Evolutionary conservation across 441 rosid genomes (phyloP).

Genomic region (Pelargonium australe): DNA sequence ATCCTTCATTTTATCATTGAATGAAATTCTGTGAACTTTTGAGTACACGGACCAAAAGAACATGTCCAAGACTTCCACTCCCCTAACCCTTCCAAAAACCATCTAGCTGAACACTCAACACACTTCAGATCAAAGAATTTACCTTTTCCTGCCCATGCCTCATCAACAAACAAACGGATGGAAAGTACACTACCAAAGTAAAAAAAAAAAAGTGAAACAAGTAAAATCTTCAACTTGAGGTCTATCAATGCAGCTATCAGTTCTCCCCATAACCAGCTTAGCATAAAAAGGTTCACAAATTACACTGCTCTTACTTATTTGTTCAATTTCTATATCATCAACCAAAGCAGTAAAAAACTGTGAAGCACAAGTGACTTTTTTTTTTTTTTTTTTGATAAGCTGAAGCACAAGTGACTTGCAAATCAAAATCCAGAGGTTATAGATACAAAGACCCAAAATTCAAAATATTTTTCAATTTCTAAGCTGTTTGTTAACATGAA

Average conservation of each 20-base stretch:
- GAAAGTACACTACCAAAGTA: neutral
- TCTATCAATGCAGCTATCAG: neutral
- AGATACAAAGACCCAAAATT: neutral
- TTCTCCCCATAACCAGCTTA: too few species aligned
- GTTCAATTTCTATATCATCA: neutral
- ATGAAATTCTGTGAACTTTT: neutral
- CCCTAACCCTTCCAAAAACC: neutral
- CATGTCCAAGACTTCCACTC: neutral
- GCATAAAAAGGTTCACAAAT: too few species aligned
- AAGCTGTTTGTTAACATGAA: neutral
- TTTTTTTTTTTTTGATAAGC: too few species aligned
- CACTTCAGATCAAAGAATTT: neutral
- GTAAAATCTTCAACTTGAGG: slow-evolving; percentile 2
- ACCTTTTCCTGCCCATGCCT: neutral
- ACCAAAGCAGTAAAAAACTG: neutral
- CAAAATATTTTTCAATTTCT: neutral
- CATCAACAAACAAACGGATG: neutral
- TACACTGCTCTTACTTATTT: neutral
- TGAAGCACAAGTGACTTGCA: neutral
- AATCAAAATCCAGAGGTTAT: neutral
- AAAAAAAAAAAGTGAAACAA: slow-evolving; percentile 2
- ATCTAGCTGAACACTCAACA: neutral
- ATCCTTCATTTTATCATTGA: neutral
- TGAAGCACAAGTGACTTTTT: neutral
- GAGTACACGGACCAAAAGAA: neutral